These are phyloP conservation scores for Iodosphaeria phyllophila DNA, from an alignment of 2,329 filamentous ascomycete species.

Conservation along the genomic window DNA sequence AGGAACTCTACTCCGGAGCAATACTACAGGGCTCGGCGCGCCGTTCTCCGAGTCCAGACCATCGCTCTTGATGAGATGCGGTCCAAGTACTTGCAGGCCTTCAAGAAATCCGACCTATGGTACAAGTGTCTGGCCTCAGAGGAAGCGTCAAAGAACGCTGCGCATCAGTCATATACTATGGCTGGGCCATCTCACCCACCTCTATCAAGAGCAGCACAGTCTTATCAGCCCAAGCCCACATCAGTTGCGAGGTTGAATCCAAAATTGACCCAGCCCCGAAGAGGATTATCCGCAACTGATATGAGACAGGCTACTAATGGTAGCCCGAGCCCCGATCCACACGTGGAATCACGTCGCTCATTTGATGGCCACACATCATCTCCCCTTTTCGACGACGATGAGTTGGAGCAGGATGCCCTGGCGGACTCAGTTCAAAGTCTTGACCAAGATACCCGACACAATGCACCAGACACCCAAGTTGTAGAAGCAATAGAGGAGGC, in stretches of 20 bases:
- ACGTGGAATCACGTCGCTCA: constrained; percentile 37
- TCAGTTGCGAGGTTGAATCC: constrained; percentile 22
- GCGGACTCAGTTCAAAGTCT: constrained; percentile 59
- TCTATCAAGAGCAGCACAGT: constrained; percentile 15
- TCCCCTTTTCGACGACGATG: constrained; percentile 67
- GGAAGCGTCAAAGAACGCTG: constrained; percentile 35
- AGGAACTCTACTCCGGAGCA: constrained; percentile 59
- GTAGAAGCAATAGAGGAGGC: constrained; percentile 89
- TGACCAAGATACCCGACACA: constrained; percentile 47
- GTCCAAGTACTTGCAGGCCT: constrained; percentile 59
- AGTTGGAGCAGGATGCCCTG: constrained; percentile 52
- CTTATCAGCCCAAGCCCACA: constrained; percentile 24
- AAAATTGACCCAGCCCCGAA: constrained; percentile 16
- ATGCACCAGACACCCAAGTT: constrained; percentile 53
- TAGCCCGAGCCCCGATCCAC: constrained; percentile 18
- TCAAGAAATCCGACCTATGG: constrained; percentile 85
- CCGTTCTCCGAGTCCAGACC: constrained; percentile 68
- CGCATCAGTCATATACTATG: constrained; percentile 5
- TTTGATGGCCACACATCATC: constrained; percentile 42
- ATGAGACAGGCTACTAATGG: constrained; percentile 20
- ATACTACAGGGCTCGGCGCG: constrained; percentile 65
- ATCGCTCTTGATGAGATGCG: constrained; percentile 72
- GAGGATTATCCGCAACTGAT: constrained; percentile 29
- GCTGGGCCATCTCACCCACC: constrained; percentile 10
- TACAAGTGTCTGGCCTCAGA: constrained; percentile 92